Percentiles rank a stretch among this genome's conserved stretches.
Conservation (phyloP, 352 stramenopile species). For the Pythium volutum region DNA sequence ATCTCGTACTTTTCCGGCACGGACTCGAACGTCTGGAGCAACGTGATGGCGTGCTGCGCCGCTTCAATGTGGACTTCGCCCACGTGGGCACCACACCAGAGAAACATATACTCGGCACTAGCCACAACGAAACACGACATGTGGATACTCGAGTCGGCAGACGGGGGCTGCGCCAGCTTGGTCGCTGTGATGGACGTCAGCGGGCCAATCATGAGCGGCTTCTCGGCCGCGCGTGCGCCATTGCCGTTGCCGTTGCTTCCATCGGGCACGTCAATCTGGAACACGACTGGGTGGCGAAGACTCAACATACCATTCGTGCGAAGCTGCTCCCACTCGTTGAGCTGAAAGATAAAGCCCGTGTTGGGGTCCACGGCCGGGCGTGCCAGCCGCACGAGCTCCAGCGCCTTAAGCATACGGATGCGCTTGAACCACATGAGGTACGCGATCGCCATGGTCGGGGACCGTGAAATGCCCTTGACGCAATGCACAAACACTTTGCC, state of each 20-base stretch:
- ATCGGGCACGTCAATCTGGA: constrained; percentile 62
- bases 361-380: constrained; percentile 83
- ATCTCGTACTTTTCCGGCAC: constrained; percentile 75
- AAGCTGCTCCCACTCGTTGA: constrained; percentile 85
- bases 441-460: constrained; percentile 84
- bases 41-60: constrained; percentile 49
- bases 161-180: constrained; percentile 48
- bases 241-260: constrained; percentile 37
- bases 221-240: constrained; percentile 32
- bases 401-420: constrained; percentile 74
- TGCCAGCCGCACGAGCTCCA: constrained; percentile 75
- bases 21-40: constrained; percentile 74
- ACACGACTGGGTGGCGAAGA: constrained; percentile 55
- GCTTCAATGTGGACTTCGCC: constrained; percentile 50
- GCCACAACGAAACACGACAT: constrained; percentile 69
- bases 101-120: constrained; percentile 70
- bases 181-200: constrained; percentile 44
- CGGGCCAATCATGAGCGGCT: constrained; percentile 58
- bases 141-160: constrained; percentile 38
- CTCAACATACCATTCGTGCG: constrained; percentile 46
- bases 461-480: constrained; percentile 86
- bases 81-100: constrained; percentile 74
- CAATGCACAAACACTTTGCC: constrained; percentile 87
- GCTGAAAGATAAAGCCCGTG: constrained; percentile 86
- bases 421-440: constrained; percentile 89